Percentiles rank a stretch among this genome's conserved stretches.
phyloP scores from a whole-genome alignment of 805 yeast species.

The Dipodascus geniculatus region DNA sequence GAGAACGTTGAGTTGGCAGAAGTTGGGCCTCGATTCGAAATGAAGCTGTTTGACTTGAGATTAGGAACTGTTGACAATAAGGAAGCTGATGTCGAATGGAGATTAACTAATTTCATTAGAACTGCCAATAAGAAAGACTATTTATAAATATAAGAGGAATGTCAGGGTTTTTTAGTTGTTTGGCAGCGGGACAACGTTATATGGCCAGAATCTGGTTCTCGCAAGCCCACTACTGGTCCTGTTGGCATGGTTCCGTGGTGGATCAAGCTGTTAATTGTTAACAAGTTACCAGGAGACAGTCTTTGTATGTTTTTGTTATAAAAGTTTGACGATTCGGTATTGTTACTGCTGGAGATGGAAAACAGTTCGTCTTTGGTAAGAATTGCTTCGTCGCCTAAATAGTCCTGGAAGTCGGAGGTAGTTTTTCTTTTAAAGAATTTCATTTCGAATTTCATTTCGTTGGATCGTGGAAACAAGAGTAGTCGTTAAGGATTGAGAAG shows the following conservation, averaged over 20 bases:
- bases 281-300: not conserved
- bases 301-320: not conserved
- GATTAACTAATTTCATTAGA: slow-evolving; percentile 80
- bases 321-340: not conserved
- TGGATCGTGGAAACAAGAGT: too few relatives aligned
- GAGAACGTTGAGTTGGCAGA: slow-evolving; percentile 88
- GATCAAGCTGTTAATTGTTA: not conserved
- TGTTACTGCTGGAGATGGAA: not conserved
- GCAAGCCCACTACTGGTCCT: too few relatives aligned
- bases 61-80: slow-evolving; percentile 88
- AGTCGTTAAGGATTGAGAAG: too few relatives aligned
- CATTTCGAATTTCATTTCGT: too few relatives aligned
- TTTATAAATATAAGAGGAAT: slow-evolving; percentile 27
- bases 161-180: too few relatives aligned
- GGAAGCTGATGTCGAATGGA: slow-evolving; percentile 98
- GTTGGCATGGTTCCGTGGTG: not conserved
- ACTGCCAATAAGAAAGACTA: slow-evolving; percentile 94
- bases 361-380: not conserved
- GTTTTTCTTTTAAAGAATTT: not conserved
- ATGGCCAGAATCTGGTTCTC: too few relatives aligned
- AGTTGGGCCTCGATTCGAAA: slow-evolving; percentile 97
- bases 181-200: not conserved
- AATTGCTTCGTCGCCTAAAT: not conserved
- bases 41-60: slow-evolving; percentile 80
- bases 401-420: not conserved